phyloP scores from a whole-genome alignment of 2,329 filamentous ascomycete genomes.

The Colletotrichum sp. region DNA sequence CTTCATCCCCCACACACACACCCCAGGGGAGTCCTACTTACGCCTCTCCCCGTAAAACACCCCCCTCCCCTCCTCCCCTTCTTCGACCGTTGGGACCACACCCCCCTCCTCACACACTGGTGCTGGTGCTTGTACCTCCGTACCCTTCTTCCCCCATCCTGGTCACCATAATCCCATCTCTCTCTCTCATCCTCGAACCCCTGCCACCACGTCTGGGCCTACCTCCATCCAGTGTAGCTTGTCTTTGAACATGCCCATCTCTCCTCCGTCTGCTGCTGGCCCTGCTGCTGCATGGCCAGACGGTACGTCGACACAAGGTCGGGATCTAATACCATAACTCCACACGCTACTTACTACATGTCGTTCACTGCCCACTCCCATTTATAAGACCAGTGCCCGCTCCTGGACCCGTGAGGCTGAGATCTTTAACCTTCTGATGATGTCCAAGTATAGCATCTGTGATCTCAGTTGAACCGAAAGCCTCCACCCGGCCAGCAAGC shows the following conservation, averaged over 20 bases:
- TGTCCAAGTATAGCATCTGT: conserved; percentile 25
- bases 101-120: conserved; percentile 4
- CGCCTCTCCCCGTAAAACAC: neutral
- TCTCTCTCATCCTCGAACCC: conserved; percentile 3
- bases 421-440: conserved; percentile 24
- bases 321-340: conserved; percentile 14
- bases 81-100: neutral
- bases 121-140: conserved; percentile 10
- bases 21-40: neutral
- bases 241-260: conserved; percentile 15
- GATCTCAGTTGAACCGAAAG: conserved; percentile 20
- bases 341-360: conserved; percentile 2
- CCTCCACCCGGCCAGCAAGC: conserved; percentile 15
- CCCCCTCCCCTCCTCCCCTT: neutral
- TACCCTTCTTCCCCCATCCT: conserved; percentile 6
- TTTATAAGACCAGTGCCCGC: conserved; percentile 23
- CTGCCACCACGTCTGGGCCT: conserved; percentile 15
- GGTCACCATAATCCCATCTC: conserved; percentile 15
- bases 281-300: neutral
- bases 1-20: neutral
- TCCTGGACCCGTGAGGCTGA: conserved; percentile 24
- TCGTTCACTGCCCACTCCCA: conserved; percentile 22
- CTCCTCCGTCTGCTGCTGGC: neutral
- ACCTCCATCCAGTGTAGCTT: conserved; percentile 20
- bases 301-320: conserved; percentile 14